Percentiles rank a stretch among this genome's conserved stretches.
phyloP scores from a whole-genome alignment of 495 filamentous ascomycete species.

The Podospora pseudopauciseta region DNA sequence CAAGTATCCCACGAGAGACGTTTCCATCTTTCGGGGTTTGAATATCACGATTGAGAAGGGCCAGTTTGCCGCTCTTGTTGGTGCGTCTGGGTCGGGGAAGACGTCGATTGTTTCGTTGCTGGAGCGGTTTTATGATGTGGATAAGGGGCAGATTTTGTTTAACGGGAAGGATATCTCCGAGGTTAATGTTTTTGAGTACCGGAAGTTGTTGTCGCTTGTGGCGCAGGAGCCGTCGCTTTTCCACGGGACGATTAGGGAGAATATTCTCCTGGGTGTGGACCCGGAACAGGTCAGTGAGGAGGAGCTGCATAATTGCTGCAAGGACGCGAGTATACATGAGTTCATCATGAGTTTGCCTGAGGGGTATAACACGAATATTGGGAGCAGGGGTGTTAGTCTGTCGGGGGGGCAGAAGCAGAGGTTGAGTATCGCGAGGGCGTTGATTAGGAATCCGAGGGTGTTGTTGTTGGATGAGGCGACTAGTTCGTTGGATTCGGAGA shows the following conservation, averaged over 20 bases:
- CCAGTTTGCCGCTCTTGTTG: constrained; percentile 66
- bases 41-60: constrained; percentile 60
- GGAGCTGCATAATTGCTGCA: constrained; percentile 53
- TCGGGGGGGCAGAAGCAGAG: constrained; percentile 77
- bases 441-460: constrained; percentile 67
- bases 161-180: constrained; percentile 48
- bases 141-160: constrained; percentile 50
- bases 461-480: constrained; percentile 80
- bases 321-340: constrained; percentile 58
- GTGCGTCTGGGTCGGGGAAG: constrained; percentile 70
- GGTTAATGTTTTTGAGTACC: constrained; percentile 48
- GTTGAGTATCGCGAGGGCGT: constrained; percentile 68
- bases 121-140: constrained; percentile 59
- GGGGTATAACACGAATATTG: constrained; percentile 58
- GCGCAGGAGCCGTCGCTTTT: constrained; percentile 59
- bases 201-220: constrained; percentile 55
- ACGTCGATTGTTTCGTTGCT: constrained; percentile 63
- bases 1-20: constrained; percentile 53
- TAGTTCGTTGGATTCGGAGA: constrained; percentile 68
- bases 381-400: constrained; percentile 58
- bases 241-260: constrained; percentile 56
- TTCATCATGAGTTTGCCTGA: constrained; percentile 60
- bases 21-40: constrained; percentile 49
- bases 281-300: constrained; percentile 43
- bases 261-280: constrained; percentile 52